Evolutionary conservation across 768 basidiomycete genomes (phyloP).

Genomic region (Boletus bicolor): DNA sequence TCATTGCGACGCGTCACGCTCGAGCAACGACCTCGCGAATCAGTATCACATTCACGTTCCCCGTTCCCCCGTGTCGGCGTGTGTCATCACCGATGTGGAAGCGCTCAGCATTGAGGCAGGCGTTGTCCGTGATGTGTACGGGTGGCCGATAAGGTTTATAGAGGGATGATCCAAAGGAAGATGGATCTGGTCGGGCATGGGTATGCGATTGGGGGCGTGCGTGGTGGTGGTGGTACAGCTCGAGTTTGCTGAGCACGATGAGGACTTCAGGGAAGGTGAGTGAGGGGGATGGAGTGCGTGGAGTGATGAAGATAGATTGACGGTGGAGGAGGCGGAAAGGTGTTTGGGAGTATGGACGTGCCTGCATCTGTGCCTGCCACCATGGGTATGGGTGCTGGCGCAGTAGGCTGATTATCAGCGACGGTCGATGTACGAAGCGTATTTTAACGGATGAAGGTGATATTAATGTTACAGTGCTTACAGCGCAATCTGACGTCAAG

Average conservation of each 20-base stretch:
- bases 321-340: conserved; percentile 31
- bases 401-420: neutral
- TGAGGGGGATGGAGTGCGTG: conserved; percentile 13
- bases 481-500: neutral
- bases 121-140: conserved; percentile 19
- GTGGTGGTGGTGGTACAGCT: conserved; percentile 29
- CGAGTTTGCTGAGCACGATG: conserved; percentile 70
- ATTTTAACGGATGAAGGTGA: neutral
- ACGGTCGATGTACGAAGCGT: neutral
- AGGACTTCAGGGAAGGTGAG: conserved; percentile 45
- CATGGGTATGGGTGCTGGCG: neutral
- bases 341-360: conserved; percentile 31
- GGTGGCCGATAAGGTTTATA: conserved; percentile 43
- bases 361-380: conserved; percentile 8
- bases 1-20: conserved; percentile 53
- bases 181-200: conserved; percentile 30
- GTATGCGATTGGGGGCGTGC: neutral
- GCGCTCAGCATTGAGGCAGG: conserved; percentile 33
- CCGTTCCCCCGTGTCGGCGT: conserved; percentile 51
- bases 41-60: conserved; percentile 24
- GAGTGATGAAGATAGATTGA: conserved; percentile 30
- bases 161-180: conserved; percentile 49
- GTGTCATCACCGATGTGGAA: conserved; percentile 26
- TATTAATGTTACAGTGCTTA: neutral
- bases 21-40: conserved; percentile 34